Evolutionary conservation across 2,329 filamentous ascomycete species (phyloP).

Genomic region (Macrophomina phaseolina): DNA sequence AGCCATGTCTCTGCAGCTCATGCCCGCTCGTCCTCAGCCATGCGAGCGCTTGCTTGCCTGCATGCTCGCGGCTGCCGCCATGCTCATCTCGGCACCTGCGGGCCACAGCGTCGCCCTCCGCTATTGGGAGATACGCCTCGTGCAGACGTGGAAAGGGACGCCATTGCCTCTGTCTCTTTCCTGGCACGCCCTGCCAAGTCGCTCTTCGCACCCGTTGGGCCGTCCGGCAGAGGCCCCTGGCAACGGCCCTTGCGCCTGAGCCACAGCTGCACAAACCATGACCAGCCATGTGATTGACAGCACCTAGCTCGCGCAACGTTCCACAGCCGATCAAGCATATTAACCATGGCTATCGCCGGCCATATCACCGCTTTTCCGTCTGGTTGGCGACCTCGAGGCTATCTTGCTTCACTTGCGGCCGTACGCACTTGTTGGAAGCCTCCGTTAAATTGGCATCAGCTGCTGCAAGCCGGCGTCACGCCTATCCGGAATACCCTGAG

Average conservation of each 20-base stretch:
- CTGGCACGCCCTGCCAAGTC: conserved; percentile 7
- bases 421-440: too few relatives aligned
- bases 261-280: conserved; percentile 15
- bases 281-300: conserved; percentile 22
- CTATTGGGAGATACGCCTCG: background rate
- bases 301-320: background rate
- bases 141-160: background rate
- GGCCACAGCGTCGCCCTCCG: background rate
- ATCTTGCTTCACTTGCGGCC: too few relatives aligned
- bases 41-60: background rate
- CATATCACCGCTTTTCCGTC: background rate
- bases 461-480: too few relatives aligned
- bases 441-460: too few relatives aligned
- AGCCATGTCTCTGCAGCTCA: conserved; percentile 2
- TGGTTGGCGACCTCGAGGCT: background rate
- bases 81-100: conserved; percentile 9
- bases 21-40: background rate
- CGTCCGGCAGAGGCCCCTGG: background rate
- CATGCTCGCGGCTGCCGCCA: background rate
- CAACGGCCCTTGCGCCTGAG: background rate
- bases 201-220: background rate
- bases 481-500: too few relatives aligned
- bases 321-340: background rate
- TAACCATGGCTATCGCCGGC: background rate
- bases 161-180: conserved; percentile 13